Evolutionary conservation across 768 basidiomycete species (phyloP), one percentile per base, ranked within the genome.

Genomic region (Tricholoma hemisulphureum): DNA sequence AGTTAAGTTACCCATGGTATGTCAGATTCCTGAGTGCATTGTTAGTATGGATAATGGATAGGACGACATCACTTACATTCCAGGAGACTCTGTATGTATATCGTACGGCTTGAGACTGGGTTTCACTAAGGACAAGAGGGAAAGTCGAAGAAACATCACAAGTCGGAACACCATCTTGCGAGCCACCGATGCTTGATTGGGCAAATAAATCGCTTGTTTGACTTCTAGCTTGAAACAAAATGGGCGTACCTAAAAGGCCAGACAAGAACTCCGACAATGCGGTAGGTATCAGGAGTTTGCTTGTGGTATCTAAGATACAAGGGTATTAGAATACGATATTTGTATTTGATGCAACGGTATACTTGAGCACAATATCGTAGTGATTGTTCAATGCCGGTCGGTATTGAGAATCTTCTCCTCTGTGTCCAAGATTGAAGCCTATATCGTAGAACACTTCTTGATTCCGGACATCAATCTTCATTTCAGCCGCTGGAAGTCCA

Each of bases 261-360:
- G n/a, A 98, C 93, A 26, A 96, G 79, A 11, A 96, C 93, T 2
- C 93, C 96, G 23, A 98, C 96, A 2, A 98, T 86, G 34, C 96
- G 86, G 68, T 85, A 88, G n/a, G 87, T 78, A 20, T 79, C 82
- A 8, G 83, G 77, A 35, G 83, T 82, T 13, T 88, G 86, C 37
- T 76, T 74, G 65, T 98, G 96, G 67, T 96, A 96, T 65, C 93
- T 95, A 59, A 26, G 57, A 50, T 39, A 51, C 39, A 46, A 58
- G 65, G 48, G 62, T 53, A 3, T 28, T 13, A 53, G 34, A n/a
- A 5, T 5, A n/a, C 16, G 28, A 39, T 32, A 51, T 32, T 28
- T n/a, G 28, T 2, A 52, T 49, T 6, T 24, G 26, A 37, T 31
- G 20, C 32, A 8, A 9, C 10, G n/a, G 56, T 77, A 54, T 59